phyloP scores from a whole-genome alignment of 352 stramenopile species.

The Globisporangium middletonii region DNA sequence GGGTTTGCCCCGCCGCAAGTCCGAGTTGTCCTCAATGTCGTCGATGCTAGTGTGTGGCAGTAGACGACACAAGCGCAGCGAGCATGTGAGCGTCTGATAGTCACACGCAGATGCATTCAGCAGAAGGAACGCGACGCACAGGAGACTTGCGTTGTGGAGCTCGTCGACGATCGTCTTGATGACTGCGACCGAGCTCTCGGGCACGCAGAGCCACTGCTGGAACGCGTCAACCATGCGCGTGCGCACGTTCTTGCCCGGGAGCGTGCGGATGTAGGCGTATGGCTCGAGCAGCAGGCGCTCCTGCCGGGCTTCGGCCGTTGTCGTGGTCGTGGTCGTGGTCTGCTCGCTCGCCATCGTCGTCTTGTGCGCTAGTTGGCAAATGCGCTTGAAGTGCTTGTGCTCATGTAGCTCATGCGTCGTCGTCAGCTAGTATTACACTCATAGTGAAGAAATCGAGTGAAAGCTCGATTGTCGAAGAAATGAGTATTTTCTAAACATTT shows the following conservation, averaged over 20 bases:
- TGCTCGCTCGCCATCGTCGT: conserved; percentile 6
- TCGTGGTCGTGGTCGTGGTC: conserved; percentile 23
- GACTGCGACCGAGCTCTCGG: conserved; percentile 41
- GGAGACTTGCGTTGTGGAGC: conserved; percentile 94
- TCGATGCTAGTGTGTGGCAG: conserved; percentile 90
- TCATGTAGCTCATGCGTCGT: no score
- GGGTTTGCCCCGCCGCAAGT: conserved; percentile 91
- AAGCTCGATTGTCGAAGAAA: no score
- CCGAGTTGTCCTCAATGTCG: conserved; percentile 98
- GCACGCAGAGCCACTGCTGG: conserved; percentile 74
- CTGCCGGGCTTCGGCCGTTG: conserved; percentile 18
- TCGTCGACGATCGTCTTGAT: conserved; percentile 94
- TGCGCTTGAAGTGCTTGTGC: not conserved
- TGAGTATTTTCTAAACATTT: no score
- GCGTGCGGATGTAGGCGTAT: conserved; percentile 81
- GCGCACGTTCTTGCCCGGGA: conserved; percentile 89
- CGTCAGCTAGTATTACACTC: no score
- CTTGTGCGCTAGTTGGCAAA: not conserved
- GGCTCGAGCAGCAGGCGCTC: conserved; percentile 77
- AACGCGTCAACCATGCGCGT: conserved; percentile 87
- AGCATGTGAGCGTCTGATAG: not conserved
- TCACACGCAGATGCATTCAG: not conserved
- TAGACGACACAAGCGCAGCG: no score
- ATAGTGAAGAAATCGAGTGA: no score
- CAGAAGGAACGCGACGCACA: conserved; percentile 33